phyloP scores from a whole-genome alignment of 768 basidiomycete genomes.

The Podaxis pistillaris region DNA sequence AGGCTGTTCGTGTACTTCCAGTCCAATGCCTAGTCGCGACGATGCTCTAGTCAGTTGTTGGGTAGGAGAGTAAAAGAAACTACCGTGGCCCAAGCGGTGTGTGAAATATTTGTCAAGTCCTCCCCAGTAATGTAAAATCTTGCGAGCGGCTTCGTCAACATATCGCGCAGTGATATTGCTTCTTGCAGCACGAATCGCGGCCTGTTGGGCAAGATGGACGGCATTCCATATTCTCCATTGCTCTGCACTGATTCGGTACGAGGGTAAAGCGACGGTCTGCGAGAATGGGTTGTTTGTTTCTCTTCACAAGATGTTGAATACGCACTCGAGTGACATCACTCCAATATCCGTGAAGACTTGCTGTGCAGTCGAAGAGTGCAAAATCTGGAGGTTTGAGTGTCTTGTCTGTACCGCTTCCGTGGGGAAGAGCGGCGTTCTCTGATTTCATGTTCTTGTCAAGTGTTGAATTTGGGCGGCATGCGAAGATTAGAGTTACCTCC shows the following conservation, averaged over 20 bases:
- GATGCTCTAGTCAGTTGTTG: constrained; percentile 1
- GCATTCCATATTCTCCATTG: constrained; percentile 62
- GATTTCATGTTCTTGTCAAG: constrained; percentile 7
- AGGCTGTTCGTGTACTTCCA: constrained; percentile 81
- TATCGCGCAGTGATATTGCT: constrained; percentile 48
- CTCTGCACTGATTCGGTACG: constrained; percentile 49
- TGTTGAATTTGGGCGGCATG: constrained; percentile 10
- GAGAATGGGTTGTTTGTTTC: constrained; percentile 16
- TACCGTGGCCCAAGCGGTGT: constrained; percentile 80
- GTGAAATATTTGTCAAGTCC: constrained; percentile 67
- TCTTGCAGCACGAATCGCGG: constrained; percentile 46
- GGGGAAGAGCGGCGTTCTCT: constrained; percentile 88
- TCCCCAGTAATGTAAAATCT: constrained; percentile 33
- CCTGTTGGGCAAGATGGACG: constrained; percentile 62
- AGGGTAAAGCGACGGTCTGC: constrained; percentile 65
- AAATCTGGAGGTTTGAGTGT: constrained; percentile 55
- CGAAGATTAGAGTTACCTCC: constrained; percentile 52
- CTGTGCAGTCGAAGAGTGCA: constrained; percentile 74
- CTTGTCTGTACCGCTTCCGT: constrained; percentile 76
- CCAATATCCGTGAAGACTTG: constrained; percentile 68
- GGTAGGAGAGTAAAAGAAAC: constrained; percentile 13
- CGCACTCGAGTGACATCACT: constrained; percentile 79
- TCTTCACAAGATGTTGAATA: constrained; percentile 1
- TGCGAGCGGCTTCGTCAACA: constrained; percentile 65
- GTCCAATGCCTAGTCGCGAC: constrained; percentile 62